Evolutionary conservation across 1,284 basidiomycete genomes (phyloP).

Genomic region (Coriolopsis trogii): DNA sequence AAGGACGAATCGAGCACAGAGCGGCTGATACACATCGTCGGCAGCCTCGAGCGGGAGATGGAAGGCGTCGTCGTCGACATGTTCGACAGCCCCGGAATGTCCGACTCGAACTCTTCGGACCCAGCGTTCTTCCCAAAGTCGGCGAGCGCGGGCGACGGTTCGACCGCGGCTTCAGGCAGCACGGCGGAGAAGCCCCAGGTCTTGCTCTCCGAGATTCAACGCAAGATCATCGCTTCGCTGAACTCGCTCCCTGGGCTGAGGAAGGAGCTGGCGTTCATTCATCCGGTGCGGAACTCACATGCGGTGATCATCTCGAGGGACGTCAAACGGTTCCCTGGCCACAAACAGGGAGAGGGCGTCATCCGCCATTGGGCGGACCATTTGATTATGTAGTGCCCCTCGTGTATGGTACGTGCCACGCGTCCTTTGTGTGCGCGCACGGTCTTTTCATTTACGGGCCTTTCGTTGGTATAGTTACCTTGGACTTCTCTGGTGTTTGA

Average conservation of each 20-base stretch:
- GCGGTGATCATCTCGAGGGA: conserved; percentile 71
- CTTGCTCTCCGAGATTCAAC: conserved; percentile 58
- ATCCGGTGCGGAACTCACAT: conserved; percentile 63
- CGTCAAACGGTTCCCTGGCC: conserved; percentile 55
- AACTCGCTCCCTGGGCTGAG: conserved; percentile 68
- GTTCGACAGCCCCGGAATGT: conserved; percentile 34
- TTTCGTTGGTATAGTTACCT: too few relatives aligned
- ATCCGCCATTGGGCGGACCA: conserved; percentile 72
- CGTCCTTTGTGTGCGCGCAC: conserved; percentile 30
- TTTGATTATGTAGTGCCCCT: too few relatives aligned
- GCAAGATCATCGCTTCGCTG: conserved; percentile 50
- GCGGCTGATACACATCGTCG: conserved; percentile 56
- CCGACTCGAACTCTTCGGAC: not conserved
- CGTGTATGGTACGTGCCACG: too few relatives aligned
- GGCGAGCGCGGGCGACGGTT: not conserved
- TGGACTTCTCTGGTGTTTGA: too few relatives aligned
- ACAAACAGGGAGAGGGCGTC: conserved; percentile 62
- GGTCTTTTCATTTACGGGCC: not conserved
- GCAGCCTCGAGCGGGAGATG: conserved; percentile 57
- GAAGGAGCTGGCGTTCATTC: conserved; percentile 69
- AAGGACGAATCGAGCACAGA: conserved; percentile 43
- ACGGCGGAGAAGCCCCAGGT: conserved; percentile 34
- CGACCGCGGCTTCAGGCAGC: not conserved
- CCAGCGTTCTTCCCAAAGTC: not conserved
- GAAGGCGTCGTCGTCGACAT: conserved; percentile 57